A percentile compares a stretch with the other conserved stretches of the same genome.
Evolutionary conservation across 2,329 filamentous ascomycete species (phyloP).

Genomic region (Bipolaris victoriae): DNA sequence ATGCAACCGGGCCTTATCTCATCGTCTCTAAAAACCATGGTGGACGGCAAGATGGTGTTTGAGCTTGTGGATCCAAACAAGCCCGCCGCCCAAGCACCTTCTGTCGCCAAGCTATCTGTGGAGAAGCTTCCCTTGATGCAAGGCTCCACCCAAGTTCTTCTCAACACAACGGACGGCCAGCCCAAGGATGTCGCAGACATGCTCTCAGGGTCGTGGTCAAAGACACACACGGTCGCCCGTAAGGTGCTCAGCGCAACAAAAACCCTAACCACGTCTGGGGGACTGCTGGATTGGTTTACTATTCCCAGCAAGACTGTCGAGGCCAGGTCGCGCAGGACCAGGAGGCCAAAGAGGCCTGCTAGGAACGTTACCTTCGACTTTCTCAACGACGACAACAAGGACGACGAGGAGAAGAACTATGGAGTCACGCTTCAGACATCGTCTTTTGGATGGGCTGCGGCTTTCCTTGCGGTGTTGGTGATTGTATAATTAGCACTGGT

Average conservation of each 20-base stretch:
- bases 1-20: slow-evolving; percentile 2
- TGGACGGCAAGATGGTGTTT: background rate
- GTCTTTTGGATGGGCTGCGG: too few species aligned
- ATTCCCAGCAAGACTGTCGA: background rate
- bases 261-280: background rate
- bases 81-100: background rate
- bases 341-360: background rate
- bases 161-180: slow-evolving; percentile 1
- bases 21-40: background rate
- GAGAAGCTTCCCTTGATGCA: background rate
- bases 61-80: slow-evolving; percentile 3
- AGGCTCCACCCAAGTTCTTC: slow-evolving; percentile 1
- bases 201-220: background rate
- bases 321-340: background rate
- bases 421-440: too few species aligned
- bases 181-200: background rate
- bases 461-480: too few species aligned
- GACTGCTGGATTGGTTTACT: too few species aligned
- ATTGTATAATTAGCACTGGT: too few species aligned
- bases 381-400: background rate
- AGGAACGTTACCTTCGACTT: background rate
- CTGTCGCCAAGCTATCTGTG: background rate
- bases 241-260: background rate
- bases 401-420: too few species aligned
- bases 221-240: background rate